A percentile compares a stretch with the other conserved stretches of the same genome.
These are phyloP conservation scores for Arachnopeziza araneosa DNA, from an alignment of 2,329 filamentous ascomycete genomes.

Conservation along the genomic window DNA sequence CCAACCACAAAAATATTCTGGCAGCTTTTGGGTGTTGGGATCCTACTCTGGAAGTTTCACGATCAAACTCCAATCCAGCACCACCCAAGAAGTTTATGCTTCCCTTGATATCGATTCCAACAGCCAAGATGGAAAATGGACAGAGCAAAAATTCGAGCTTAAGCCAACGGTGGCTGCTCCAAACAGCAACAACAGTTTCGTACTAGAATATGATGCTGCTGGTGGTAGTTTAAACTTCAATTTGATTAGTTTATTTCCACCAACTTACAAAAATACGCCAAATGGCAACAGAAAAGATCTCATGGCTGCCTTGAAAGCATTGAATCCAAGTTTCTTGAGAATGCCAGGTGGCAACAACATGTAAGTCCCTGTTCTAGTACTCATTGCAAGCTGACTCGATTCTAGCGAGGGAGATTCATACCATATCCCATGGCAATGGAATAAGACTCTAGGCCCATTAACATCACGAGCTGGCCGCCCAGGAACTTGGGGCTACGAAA, in stretches of 20 bases:
- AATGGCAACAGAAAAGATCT: slow-evolving; percentile 55
- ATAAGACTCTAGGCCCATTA: slow-evolving; percentile 36
- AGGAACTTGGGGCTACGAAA: slow-evolving; percentile 38
- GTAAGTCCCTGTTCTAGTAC: slow-evolving; percentile 18
- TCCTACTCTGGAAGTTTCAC: slow-evolving; percentile 21
- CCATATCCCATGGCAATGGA: slow-evolving; percentile 31
- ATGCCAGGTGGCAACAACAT: slow-evolving; percentile 63
- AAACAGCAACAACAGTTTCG: slow-evolving; percentile 48
- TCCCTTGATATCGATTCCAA: slow-evolving; percentile 15
- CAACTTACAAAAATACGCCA: slow-evolving; percentile 48
- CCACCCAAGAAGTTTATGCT: slow-evolving; percentile 17
- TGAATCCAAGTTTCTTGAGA: slow-evolving; percentile 54
- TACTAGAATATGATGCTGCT: slow-evolving; percentile 45
- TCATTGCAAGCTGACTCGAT: slow-evolving; percentile 25
- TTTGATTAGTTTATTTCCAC: slow-evolving; percentile 54
- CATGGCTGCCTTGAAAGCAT: slow-evolving; percentile 44
- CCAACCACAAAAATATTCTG: slow-evolving; percentile 23
- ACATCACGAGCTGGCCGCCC: slow-evolving; percentile 29
- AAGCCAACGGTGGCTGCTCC: slow-evolving; percentile 15
- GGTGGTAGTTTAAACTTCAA: slow-evolving; percentile 47
- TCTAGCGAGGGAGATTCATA: slow-evolving; percentile 23
- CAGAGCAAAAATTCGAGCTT: slow-evolving; percentile 18
- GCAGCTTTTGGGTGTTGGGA: slow-evolving; percentile 25
- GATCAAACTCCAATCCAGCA: slow-evolving; percentile 26
- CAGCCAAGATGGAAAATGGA: slow-evolving; percentile 16